Base-by-base conservation (phyloP, 768 basidiomycete genomes). In the Xerocomellus intermedius region DNA sequence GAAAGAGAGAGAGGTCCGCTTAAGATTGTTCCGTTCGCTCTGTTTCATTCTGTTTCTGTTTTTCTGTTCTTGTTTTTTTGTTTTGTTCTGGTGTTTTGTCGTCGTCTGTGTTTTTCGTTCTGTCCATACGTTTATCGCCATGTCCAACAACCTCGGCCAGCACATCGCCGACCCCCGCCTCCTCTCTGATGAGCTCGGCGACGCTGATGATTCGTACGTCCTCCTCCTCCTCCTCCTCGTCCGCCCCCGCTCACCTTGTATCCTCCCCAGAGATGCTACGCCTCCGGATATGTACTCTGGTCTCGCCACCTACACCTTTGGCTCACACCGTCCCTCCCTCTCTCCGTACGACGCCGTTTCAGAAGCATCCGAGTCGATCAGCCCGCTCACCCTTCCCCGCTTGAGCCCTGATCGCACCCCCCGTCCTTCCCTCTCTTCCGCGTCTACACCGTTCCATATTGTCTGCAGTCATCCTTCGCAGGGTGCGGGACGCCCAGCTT, bases 281-380 rank as follows among this genome's bases (percentile, higher is more conserved):
- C 51, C 52, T 12, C 44, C 52, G 21, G 42, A 50, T 42, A 71
- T 77, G 35, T 77, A 80, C 62, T 72, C 74, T 3, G 66, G 66
- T 50, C 69, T 79, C 22, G 71, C 75, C 21, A 71, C 59, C 42
- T 79, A 72, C 62, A 76, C 75, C 8, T 79, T 79, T 55, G 78
- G 79, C 32, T 69, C 35, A 65, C 13, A 66, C 69, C 55, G 49
- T 17, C 17, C 63, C 54, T 43, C 74, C 48, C 39, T 43, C 36
- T 39, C 57, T 9, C 35, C 63, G 28, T 37, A 43, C 42, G 58
- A 61, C 59, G 56, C 52, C 7, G 22, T 3, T n/a, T 24, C 56
- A 21, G 65, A 65, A 10, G 43, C 63, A 21, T 49, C 69, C 42
- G 67, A 68, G 32, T 52, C 58, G 38, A 68, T 76, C 61, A 77